phyloP scores from a whole-genome alignment of 495 filamentous ascomycete genomes.

The Tuber aestivum region DNA sequence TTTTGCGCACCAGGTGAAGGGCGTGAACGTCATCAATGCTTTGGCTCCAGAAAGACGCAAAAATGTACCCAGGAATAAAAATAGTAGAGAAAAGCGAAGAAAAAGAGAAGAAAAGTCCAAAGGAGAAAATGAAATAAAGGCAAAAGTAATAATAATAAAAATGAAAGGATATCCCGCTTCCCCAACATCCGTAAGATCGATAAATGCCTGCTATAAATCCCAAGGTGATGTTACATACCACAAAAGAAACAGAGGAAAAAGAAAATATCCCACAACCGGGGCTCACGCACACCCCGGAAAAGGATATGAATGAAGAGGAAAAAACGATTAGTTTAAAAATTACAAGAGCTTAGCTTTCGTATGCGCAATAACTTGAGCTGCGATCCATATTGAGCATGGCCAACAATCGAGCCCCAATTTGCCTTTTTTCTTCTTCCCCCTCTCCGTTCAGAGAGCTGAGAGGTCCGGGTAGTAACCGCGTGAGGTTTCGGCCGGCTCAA shows the following conservation, averaged over 20 bases:
- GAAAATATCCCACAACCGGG: neutral
- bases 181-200: slow-evolving; percentile 5
- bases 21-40: slow-evolving; percentile 31
- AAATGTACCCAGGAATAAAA: slow-evolving; percentile 33
- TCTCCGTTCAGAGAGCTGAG: slow-evolving; percentile 30
- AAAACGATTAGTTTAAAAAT: slow-evolving; percentile 34
- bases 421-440: neutral
- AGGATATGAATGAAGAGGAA: slow-evolving; percentile 10
- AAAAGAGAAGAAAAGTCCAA: slow-evolving; percentile 4
- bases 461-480: slow-evolving; percentile 42
- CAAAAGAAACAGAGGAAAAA: slow-evolving; percentile 13
- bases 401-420: neutral
- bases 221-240: slow-evolving; percentile 38
- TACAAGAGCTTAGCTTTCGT: slow-evolving; percentile 20
- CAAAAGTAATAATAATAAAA: slow-evolving; percentile 14
- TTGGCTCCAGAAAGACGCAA: slow-evolving; percentile 32
- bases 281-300: neutral
- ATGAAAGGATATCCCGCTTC: slow-evolving; percentile 11
- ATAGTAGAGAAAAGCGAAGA: slow-evolving; percentile 7
- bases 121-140: slow-evolving; percentile 12
- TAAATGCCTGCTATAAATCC: slow-evolving; percentile 35
- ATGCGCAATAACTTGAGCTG: slow-evolving; percentile 2
- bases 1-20: slow-evolving; percentile 18
- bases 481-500: slow-evolving; percentile 41
- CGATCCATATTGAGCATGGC: neutral